Percentiles rank a stretch among this genome's conserved stretches.
phyloP scores from a whole-genome alignment of 495 filamentous ascomycete species.

The Aspergillus homomorphus region DNA sequence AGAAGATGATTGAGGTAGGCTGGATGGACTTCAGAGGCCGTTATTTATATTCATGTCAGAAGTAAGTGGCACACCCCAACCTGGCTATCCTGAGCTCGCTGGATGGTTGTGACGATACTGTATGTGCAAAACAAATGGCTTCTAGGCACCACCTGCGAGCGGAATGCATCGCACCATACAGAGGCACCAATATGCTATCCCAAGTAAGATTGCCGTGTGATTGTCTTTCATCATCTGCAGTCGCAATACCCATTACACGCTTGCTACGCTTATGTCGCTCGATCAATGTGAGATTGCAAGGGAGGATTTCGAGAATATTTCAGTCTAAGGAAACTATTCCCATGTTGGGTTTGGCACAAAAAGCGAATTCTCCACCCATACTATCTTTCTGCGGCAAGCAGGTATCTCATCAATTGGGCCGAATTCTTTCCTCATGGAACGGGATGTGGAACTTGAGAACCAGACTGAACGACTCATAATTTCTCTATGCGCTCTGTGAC shows the following conservation, averaged over 20 bases:
- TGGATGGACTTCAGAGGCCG: background rate
- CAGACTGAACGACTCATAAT: background rate
- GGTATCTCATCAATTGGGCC: constrained; percentile 5
- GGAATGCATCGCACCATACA: too few species aligned
- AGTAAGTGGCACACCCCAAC: background rate
- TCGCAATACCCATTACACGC: background rate
- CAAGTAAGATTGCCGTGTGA: background rate
- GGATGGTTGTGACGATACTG: background rate
- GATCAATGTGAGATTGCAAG: background rate
- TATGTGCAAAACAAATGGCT: background rate
- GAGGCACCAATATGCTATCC: background rate
- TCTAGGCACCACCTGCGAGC: background rate
- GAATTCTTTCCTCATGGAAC: background rate
- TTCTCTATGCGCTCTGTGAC: background rate
- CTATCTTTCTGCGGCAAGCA: background rate
- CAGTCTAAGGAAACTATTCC: constrained; percentile 21
- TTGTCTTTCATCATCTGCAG: background rate
- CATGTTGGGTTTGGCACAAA: constrained; percentile 33
- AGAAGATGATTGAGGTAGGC: background rate
- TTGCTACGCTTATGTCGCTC: background rate
- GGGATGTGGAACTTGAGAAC: background rate
- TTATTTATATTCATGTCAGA: background rate
- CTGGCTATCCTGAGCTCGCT: background rate
- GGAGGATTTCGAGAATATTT: background rate
- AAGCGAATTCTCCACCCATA: constrained; percentile 9